Conservation (phyloP, 1,284 basidiomycete genomes). For the Wallemia hederae region DNA sequence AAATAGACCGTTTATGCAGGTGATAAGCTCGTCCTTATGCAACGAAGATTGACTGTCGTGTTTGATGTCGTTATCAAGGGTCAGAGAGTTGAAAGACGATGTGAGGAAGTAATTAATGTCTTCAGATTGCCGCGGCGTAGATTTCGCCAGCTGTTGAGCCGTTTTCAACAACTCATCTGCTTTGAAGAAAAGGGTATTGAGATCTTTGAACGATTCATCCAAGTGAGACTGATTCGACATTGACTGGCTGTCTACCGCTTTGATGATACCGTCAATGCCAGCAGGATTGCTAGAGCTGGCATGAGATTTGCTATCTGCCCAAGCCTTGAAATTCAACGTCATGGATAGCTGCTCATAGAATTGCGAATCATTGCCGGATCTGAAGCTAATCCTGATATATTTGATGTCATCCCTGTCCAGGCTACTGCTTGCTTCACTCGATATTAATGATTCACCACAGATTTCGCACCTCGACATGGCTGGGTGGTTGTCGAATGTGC, state of each 20-base stretch:
- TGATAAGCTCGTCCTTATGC: background rate
- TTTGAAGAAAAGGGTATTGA: background rate
- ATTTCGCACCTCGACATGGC: background rate
- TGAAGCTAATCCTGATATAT: background rate
- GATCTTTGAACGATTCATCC: background rate
- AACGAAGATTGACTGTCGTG: background rate
- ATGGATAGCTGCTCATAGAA: background rate
- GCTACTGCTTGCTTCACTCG: background rate
- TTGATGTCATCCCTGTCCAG: background rate
- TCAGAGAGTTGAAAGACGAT: too few species aligned
- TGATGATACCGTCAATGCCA: background rate
- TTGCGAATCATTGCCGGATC: background rate
- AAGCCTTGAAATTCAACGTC: background rate
- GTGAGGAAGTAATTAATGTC: too few species aligned
- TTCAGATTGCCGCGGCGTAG: background rate
- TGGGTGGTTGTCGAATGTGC: background rate
- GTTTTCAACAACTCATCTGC: background rate
- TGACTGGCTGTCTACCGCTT: background rate
- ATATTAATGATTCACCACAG: background rate
- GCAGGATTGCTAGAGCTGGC: background rate
- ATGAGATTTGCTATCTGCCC: background rate
- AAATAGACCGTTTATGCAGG: background rate
- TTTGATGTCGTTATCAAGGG: too few species aligned
- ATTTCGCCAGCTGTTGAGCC: background rate
- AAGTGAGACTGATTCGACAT: background rate